Conservation (phyloP, 495 filamentous ascomycete genomes). For the Penicillium argentinense region DNA sequence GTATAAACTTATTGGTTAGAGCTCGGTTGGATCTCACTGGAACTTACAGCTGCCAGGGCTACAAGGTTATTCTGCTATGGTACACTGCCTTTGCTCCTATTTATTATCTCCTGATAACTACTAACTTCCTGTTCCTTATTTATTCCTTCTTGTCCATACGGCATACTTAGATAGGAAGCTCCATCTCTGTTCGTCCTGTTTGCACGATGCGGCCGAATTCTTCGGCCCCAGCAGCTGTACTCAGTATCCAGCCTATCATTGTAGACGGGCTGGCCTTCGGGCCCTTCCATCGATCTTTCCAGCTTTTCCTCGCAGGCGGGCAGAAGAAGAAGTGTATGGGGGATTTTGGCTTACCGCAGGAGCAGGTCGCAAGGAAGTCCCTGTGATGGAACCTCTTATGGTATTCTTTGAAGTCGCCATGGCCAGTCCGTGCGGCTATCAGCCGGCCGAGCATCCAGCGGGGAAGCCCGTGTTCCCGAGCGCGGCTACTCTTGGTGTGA, state of each 20-base stretch:
- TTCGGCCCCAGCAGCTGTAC: constrained; percentile 3
- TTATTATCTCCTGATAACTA: too few relatives aligned
- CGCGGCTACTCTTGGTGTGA: background rate
- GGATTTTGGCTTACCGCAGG: constrained; percentile 7
- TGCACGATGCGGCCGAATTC: constrained; percentile 1
- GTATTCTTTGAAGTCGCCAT: background rate
- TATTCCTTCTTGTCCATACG: too few relatives aligned
- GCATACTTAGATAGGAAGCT: too few relatives aligned
- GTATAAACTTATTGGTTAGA: too few relatives aligned
- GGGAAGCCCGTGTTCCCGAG: constrained; percentile 1
- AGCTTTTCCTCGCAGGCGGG: constrained; percentile 5
- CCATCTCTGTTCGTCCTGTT: too few relatives aligned
- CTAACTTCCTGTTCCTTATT: too few relatives aligned
- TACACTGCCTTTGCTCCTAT: too few relatives aligned
- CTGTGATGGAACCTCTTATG: constrained; percentile 5
- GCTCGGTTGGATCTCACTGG: too few relatives aligned
- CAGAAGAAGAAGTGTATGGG: constrained; percentile 6
- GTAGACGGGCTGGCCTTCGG: constrained; percentile 5
- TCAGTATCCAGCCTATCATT: constrained; percentile 7
- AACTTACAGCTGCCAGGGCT: too few relatives aligned
- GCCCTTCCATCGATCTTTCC: constrained; percentile 6
- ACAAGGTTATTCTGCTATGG: too few relatives aligned
- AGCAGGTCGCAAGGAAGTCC: constrained; percentile 5
- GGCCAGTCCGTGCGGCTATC: background rate
- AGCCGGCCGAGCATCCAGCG: constrained; percentile 1